Base-by-base conservation (phyloP, 345 rosid species). In the Arabis hirsuta region DNA sequence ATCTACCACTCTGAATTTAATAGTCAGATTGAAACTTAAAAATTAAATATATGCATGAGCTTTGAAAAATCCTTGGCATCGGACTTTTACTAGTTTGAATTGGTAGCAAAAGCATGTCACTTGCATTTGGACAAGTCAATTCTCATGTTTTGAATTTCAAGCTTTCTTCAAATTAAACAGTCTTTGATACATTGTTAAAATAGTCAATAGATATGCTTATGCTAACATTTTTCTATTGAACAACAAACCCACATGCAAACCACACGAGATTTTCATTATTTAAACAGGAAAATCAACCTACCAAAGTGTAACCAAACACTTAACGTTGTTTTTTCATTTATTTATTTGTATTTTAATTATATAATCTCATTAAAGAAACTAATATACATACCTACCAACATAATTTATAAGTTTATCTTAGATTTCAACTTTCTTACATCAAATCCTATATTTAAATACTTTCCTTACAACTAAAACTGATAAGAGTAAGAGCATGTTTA, bases 121-220 rank as follows among this genome's bases (percentile, higher is more conserved):
- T 22, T 57, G 6, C 11, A 11, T 19, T 50, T 39, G 43, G 60
- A 60, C 31, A 39, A 71, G 74, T 71, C 74, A 60, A 42, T 27
- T 50, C 66, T 41, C 45, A 53, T 59, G 78, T 32, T 67, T 67
- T 74, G 73, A 74, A 67, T 67, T 43, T 51, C 11, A 59, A 20
- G 46, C 13, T 71, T 57, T 34, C 19, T 56, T 42, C 6, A 39
- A 12, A 29, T 41, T 3, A 27, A 73, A 48, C 58, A 51, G 78
- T 43, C 61, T 46, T 64, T 47, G 32, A 13, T 53, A 26, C 16
- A 51, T 53, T 29, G 32, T 34, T 27, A 41, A n/a, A 67, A 50
- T n/a, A 22, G 38, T 26, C 22, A 46, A 46, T 64, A 73, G 31
- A 55, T 55, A 66, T 67, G 62, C 62, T 34, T 67, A 22, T 20